Evolutionary conservation across 805 yeast genomes (phyloP).

Genomic region (Saccharomycopsis selenospora): DNA sequence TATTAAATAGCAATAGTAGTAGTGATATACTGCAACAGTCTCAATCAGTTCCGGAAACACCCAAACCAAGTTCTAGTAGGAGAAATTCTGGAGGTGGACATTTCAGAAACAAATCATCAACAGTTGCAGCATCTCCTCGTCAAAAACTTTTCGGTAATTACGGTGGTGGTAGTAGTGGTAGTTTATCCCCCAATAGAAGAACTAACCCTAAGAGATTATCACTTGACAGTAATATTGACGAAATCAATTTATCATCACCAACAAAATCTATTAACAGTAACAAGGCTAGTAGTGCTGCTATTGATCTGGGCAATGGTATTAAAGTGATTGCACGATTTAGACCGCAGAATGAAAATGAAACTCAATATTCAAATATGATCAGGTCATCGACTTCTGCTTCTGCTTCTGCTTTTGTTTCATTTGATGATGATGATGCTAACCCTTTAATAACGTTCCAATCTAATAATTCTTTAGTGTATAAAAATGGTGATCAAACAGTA

Average conservation of each 20-base stretch:
- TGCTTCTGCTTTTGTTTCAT: too few relatives aligned
- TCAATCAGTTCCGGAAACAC: background rate
- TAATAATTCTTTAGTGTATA: conserved; percentile 26
- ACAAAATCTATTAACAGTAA: background rate
- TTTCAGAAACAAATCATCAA: background rate
- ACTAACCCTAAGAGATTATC: background rate
- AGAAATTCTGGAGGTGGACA: conserved; percentile 1
- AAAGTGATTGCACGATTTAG: conserved; percentile 69
- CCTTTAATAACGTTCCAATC: conserved; percentile 23
- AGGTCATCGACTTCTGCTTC: too few relatives aligned
- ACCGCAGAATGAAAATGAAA: conserved; percentile 41
- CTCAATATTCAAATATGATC: conserved; percentile 14
- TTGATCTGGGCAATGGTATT: conserved; percentile 32
- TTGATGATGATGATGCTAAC: background rate
- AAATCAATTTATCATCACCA: conserved; percentile 16
- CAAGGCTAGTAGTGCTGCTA: background rate
- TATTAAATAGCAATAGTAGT: background rate
- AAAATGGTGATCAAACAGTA: conserved; percentile 20
- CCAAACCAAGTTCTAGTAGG: background rate
- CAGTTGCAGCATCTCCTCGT: background rate
- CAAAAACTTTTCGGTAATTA: background rate
- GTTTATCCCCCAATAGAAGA: background rate
- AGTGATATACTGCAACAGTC: background rate
- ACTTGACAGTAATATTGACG: background rate
- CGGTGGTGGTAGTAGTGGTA: background rate